Percentiles rank a stretch among this genome's conserved stretches.
Evolutionary conservation across 2,329 filamentous ascomycete species (phyloP).

Genomic region (Hymenoscyphus infarciens): DNA sequence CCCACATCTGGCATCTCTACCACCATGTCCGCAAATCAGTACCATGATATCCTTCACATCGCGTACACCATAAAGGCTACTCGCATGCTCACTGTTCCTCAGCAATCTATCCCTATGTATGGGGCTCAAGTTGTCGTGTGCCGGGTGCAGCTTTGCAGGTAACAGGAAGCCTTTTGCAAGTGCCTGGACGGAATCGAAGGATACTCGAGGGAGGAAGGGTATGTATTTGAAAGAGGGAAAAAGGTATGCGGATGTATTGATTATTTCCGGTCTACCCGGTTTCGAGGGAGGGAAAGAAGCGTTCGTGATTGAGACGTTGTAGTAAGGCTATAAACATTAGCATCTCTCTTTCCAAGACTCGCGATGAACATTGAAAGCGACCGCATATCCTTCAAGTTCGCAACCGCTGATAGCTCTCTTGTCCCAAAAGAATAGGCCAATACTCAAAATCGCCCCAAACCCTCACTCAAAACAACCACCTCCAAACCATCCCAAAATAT

Average conservation of each 20-base stretch:
- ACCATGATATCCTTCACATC: constrained; percentile 68
- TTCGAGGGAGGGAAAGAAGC: constrained; percentile 64
- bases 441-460: neutral
- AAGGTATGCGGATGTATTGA: constrained; percentile 66
- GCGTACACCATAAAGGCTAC: constrained; percentile 52
- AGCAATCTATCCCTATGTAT: constrained; percentile 51
- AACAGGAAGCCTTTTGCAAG: constrained; percentile 65
- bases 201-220: constrained; percentile 62
- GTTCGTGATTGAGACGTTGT: constrained; percentile 74
- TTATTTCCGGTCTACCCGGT: constrained; percentile 37
- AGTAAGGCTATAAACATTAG: constrained; percentile 62
- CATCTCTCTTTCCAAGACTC: too few species aligned
- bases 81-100: constrained; percentile 51
- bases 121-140: constrained; percentile 55
- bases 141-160: constrained; percentile 57
- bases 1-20: constrained; percentile 79
- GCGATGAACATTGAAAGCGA: too few species aligned
- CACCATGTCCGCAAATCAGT: constrained; percentile 83
- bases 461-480: neutral
- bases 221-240: constrained; percentile 83
- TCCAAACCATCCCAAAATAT: too few species aligned
- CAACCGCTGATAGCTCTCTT: too few species aligned
- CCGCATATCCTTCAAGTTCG: too few species aligned
- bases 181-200: constrained; percentile 51
- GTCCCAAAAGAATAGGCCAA: too few species aligned